Base-by-base conservation (phyloP, 1,139 yeast species). In the Suhomyces kunorum region DNA sequence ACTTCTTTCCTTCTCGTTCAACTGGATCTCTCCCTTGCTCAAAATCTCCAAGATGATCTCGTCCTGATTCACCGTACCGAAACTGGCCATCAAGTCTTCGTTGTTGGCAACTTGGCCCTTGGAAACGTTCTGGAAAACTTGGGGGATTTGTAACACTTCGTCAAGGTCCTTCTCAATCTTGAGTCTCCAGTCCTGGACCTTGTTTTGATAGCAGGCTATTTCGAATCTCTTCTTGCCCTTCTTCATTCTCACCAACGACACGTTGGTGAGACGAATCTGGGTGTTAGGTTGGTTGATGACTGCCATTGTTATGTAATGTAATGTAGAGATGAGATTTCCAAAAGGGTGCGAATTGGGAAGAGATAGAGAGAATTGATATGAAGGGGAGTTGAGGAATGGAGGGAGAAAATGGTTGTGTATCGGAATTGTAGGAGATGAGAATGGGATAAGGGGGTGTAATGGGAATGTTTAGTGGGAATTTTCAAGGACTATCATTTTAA, bases 121-220 rank as follows among this genome's bases (percentile, higher is more conserved):
- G 15, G 96, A 87, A 0, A 90, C 98, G 58, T 94, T 92, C 32
- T 81, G 64, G 56, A 94, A 92, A 2, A 92, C 95, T 59, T 87
- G 96, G n/a, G 90, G 96, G 39, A 92, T 89, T 59, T 92, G 98
- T 30, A 92, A 69, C 5, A 92, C 98, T 59, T 92, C 98, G 65
- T 92, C 98, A 9, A 94, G 62, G 59, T 92, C 97, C 53, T 87
- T 92, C 58, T 94, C 98, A 8, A 82, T 83, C 59, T 84, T 89
- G 59, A 78, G 78, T 53, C 97, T 74, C 83, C 92, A 92, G 63
- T 92, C 98, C 58, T 90, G 98, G 9, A 92, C 97, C 58, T 94
- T 92, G 57, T 92, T 92, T 57, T 88, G 97, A 61, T 92, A 92
- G 59, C 98, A 92, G 0, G 98, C 98, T 34, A 94, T 78, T 63